Evolutionary conservation across 164 flowering plant species (phyloP), one percentile per base, ranked within the genome.

Genomic region (Akebia trifoliata): DNA sequence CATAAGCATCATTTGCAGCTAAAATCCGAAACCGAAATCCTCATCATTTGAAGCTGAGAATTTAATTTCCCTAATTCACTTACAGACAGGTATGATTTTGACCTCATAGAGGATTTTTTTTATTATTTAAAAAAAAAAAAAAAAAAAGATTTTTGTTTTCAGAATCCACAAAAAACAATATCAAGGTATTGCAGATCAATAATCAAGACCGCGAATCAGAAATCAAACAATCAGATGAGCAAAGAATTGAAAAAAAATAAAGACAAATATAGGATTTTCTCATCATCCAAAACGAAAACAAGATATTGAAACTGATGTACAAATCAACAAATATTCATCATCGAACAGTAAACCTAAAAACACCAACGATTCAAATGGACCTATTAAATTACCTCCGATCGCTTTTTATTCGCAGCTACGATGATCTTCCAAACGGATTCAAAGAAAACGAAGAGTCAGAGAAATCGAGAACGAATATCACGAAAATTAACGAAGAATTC

Each of bases 151-250:
- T n/a, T n/a, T n/a, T n/a, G n/a, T n/a, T n/a, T n/a, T n/a, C n/a
- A n/a, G n/a, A n/a, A n/a, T n/a, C n/a, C n/a, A n/a, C n/a, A n/a
- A n/a, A n/a, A n/a, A n/a, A n/a, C n/a, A n/a, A n/a, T n/a, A n/a
- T n/a, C n/a, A n/a, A n/a, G n/a, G n/a, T n/a, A 37, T 37, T 37
- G 40, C 25, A 40, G 44, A 40, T 40, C 44, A 15, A 40, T 40
- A 14, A 15, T 40, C 44, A n/a, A 40, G 4, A 18, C 5, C 44
- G 20, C 44, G 20, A 40, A n/a, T 40, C 6, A 40, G n/a, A 15
- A 17, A n/a, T 40, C 15, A 40, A 3, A 17, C 44, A 40, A 14
- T 21, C 15, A 40, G 17, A 17, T 40, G 4, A 17, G 17, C 20
- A 12, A 0, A 17, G 17, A 40, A n/a, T 4, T 17, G 6, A n/a